Percentiles rank a stretch among this genome's conserved stretches.
Conservation (phyloP, 1,139 yeast species). For the Yamadazyma spencermartinsiae region DNA sequence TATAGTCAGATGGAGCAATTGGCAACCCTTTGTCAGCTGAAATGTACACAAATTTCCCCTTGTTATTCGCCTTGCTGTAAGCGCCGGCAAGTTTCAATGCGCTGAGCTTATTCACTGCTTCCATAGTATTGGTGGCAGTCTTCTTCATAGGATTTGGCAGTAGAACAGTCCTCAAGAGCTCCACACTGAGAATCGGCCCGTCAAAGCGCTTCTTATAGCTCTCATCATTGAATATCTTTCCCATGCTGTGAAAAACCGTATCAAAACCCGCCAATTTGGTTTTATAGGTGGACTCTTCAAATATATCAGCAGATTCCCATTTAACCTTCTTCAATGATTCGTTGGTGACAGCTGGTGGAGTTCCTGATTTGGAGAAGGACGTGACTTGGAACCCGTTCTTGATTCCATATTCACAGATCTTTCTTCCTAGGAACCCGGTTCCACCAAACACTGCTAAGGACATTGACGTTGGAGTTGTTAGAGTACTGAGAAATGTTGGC, state of each 20-base stretch:
- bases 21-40: constrained; percentile 71
- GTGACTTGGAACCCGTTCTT: no score
- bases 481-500: not conserved
- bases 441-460: constrained; percentile 79
- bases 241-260: constrained; percentile 83
- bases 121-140: constrained; percentile 50
- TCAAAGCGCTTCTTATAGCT: constrained; percentile 61
- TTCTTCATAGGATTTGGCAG: constrained; percentile 57
- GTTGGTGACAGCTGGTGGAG: constrained; percentile 41
- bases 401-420: constrained; percentile 71
- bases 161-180: constrained; percentile 13
- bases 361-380: no score
- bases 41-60: constrained; percentile 58
- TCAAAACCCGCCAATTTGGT: constrained; percentile 47
- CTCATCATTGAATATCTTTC: constrained; percentile 67
- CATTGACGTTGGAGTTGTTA: constrained; percentile 8
- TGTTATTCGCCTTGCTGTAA: constrained; percentile 12
- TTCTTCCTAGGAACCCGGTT: constrained; percentile 73
- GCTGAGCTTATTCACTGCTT: constrained; percentile 66
- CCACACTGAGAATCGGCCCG: constrained; percentile 23
- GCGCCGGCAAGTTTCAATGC: constrained; percentile 60
- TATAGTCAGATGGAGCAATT: constrained; percentile 61
- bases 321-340: constrained; percentile 59
- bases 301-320: constrained; percentile 71
- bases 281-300: constrained; percentile 59